These are phyloP conservation scores for Haplosporangium sp. DNA, from an alignment of 371 early-diverging fungal species.

Conservation along the genomic window DNA sequence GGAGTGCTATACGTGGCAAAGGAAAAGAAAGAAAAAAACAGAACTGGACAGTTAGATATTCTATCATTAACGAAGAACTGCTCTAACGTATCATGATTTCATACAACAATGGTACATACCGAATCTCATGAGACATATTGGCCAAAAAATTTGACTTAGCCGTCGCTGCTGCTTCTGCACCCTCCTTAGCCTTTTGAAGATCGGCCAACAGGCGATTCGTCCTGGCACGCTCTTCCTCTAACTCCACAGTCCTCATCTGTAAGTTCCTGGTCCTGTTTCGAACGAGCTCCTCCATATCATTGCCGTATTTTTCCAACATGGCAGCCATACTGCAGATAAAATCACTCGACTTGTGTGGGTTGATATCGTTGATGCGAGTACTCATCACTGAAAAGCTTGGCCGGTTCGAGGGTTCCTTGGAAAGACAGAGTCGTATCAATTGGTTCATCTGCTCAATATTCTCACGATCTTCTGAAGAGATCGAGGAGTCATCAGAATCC, in stretches of 20 bases:
- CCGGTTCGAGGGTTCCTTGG: constrained; percentile 44
- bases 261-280: constrained; percentile 60
- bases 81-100: not conserved
- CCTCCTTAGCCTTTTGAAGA: constrained; percentile 63
- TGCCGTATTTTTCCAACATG: constrained; percentile 64
- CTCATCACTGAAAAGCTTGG: constrained; percentile 56
- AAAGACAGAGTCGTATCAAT: constrained; percentile 56
- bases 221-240: constrained; percentile 62
- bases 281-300: constrained; percentile 65
- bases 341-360: constrained; percentile 59
- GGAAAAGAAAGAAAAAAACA: not conserved
- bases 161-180: constrained; percentile 64
- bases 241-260: constrained; percentile 61
- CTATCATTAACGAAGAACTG: no score
- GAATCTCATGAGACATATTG: constrained; percentile 61
- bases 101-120: constrained; percentile 15
- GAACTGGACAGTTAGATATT: not conserved
- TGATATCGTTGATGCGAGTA: constrained; percentile 57
- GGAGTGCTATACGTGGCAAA: constrained; percentile 52
- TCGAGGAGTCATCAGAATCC: constrained; percentile 4
- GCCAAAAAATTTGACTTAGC: constrained; percentile 65
- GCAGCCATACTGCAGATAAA: constrained; percentile 65
- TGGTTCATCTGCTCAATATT: constrained; percentile 58
- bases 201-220: constrained; percentile 54
- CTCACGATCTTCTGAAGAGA: constrained; percentile 47